Evolutionary conservation across 352 stramenopile genomes (phyloP), one percentile per base, ranked within the genome.

Genomic region (Globisporangium abappressorium): DNA sequence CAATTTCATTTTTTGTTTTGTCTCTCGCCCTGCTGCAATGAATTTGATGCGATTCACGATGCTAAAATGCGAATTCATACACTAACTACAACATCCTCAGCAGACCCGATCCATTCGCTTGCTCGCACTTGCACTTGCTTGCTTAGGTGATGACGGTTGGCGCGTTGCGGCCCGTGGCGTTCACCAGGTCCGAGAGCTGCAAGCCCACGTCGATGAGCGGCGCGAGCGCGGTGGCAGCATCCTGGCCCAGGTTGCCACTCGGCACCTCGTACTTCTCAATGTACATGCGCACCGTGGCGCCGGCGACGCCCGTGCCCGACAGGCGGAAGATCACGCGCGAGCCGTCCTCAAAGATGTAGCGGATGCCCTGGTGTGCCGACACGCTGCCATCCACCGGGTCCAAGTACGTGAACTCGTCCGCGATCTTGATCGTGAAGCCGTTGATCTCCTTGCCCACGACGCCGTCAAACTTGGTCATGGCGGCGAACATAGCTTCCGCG

Each of bases 201-300:
- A 99, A 77, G 24, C 97, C 97, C 66, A 95, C 85, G 18, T 97
- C 85, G 47, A 98, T 97, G 64, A 99, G 78, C 84, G 86, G 78
- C 62, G 89, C 84, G 51, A 98, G 83, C 43, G 90, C 92, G 8
- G 77, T 80, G 57, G 88, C 85, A 2, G 86, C 84, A 64, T 91
- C 84, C 75, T 91, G 82, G 38, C 69, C 72, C 70, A 99, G 82
- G 55, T 96, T 93, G 63, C 94, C 91, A 54, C 83, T 89, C 34
- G 81, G 76, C 53, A 75, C 59, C 71, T 99, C 97, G 82, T 99
- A 99, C 84, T 99, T 98, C 80, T 99, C 98, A 73, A 99, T 92
- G 90, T 99, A 99, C 94, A 99, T 98, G 70, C 97, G 93, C 71
- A 99, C 96, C 3, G 97, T 99, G 20, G 97, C 97, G 57, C 97